Base-by-base conservation (phyloP, 2,329 filamentous ascomycete species). In the Trichoderma citrinoviride region DNA sequence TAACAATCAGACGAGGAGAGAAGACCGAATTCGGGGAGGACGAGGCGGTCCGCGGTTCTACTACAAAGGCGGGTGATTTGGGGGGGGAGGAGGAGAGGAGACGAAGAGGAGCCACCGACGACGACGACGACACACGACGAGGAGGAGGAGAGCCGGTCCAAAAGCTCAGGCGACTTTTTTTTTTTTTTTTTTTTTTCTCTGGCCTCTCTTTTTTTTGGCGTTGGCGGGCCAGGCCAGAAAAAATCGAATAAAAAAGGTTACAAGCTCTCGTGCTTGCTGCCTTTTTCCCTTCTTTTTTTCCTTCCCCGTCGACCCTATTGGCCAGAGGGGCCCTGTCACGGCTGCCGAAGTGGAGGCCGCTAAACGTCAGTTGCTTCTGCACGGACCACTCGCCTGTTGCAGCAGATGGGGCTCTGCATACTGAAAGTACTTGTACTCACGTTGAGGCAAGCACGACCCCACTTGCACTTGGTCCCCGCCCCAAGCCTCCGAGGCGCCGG, bases 211-310 rank as follows among this genome's bases (percentile, higher is more conserved):
- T 64, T 68, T 46, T 64, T 62, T 69, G 66, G 68, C 70, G 68
- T 69, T 69, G 71, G 70, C 69, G 64, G 69, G 69, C 56, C 57
- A 67, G 46, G 61, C 47, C 29, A 49, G 50, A 65, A 55, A 66
- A 61, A 50, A 60, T 64, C 60, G 64, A 66, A 7, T 29, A 67
- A 65, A 65, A 61, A 67, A 65, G 55, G 68, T 65, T 70, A 68
- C 68, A 68, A 71, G 73, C 74, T 75, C 73, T 69, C 76, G 73
- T 76, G 74, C 74, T 76, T 68, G 64, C 73, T 75, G 71, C 73
- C 77, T 75, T 76, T 75, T 72, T 71, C 70, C 69, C 75, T 71
- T 74, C 77, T 77, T 77, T 75, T 76, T 75, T 72, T 71, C 70
- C 69, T 72, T 73, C 72, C 70, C 72, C 67, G 63, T 50, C 56